These are phyloP conservation scores for Euphorbia peplus DNA, from an alignment of 345 rosid species.

Conservation along the genomic window DNA sequence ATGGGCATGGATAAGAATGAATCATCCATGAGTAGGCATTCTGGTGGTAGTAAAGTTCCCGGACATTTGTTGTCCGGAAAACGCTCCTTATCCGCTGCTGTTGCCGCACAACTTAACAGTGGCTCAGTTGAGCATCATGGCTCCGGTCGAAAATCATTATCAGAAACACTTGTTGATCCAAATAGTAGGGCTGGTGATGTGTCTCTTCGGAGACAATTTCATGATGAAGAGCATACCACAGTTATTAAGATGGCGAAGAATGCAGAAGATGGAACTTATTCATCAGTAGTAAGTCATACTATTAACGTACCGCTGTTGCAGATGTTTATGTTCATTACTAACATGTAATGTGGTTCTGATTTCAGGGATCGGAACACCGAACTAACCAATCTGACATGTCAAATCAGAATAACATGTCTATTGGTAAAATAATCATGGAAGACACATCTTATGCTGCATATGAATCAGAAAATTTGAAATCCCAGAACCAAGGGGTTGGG, in stretches of 20 bases:
- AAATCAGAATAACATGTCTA: slow-evolving; percentile 23
- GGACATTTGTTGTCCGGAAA: slow-evolving; percentile 51
- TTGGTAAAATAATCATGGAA: slow-evolving; percentile 50
- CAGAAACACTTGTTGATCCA: slow-evolving; percentile 59
- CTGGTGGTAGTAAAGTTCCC: slow-evolving; percentile 48
- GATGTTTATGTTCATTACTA: not conserved
- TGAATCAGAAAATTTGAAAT: slow-evolving; percentile 42
- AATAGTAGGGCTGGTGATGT: slow-evolving; percentile 61
- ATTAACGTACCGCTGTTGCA: no score
- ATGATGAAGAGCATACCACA: slow-evolving; percentile 54
- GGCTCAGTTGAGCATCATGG: slow-evolving; percentile 78
- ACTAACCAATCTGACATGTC: slow-evolving; percentile 36
- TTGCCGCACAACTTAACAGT: slow-evolving; percentile 44
- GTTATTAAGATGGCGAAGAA: slow-evolving; percentile 41
- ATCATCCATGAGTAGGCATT: slow-evolving; percentile 41
- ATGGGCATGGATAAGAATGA: slow-evolving; percentile 71
- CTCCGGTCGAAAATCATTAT: slow-evolving; percentile 86
- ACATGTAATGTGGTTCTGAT: slow-evolving; percentile 19
- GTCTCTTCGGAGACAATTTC: slow-evolving; percentile 80
- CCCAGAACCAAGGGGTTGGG: slow-evolving; percentile 36
- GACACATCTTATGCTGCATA: slow-evolving; percentile 39
- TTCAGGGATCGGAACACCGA: slow-evolving; percentile 50
- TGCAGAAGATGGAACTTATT: slow-evolving; percentile 50
- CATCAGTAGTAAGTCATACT: slow-evolving; percentile 34
- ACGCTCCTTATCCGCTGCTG: slow-evolving; percentile 47